Evolutionary conservation across 371 early-diverging fungal species (phyloP).

Genomic region (Amoeboaphelidium protococcarum): DNA sequence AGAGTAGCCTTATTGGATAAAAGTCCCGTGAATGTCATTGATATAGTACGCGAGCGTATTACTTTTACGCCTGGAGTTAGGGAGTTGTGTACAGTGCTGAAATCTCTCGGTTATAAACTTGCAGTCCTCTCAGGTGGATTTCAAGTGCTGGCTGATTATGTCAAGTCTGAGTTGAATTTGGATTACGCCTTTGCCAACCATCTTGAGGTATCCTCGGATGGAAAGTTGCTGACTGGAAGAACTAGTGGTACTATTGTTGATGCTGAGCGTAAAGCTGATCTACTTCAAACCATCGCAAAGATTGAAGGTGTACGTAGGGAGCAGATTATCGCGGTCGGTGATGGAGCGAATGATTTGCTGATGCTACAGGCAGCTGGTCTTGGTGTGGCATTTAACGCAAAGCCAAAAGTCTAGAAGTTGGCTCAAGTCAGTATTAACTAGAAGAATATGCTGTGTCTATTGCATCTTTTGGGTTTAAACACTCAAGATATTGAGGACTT

Average conservation of each 20-base stretch:
- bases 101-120: conserved; percentile 66
- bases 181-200: conserved; percentile 94
- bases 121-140: conserved; percentile 90
- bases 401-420: conserved; percentile 74
- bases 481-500: conserved; percentile 16
- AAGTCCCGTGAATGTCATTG: conserved; percentile 48
- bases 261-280: conserved; percentile 69
- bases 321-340: conserved; percentile 87
- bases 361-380: conserved; percentile 91
- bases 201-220: conserved; percentile 56
- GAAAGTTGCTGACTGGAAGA: conserved; percentile 47
- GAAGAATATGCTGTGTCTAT: conserved; percentile 47
- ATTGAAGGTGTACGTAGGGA: conserved; percentile 41
- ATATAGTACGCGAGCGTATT: conserved; percentile 37
- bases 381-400: conserved; percentile 97
- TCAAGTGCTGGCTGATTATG: conserved; percentile 63
- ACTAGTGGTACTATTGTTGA: conserved; percentile 68
- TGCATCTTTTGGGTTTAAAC: conserved; percentile 24
- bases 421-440: conserved; percentile 76
- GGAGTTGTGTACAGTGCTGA: conserved; percentile 56
- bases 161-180: conserved; percentile 57
- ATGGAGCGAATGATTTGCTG: conserved; percentile 95
- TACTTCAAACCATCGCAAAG: conserved; percentile 77
- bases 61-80: conserved; percentile 75
- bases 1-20: conserved; percentile 68